These are phyloP conservation scores for Metschnikowia henanensis DNA, from an alignment of 805 yeast species.

Conservation along the genomic window DNA sequence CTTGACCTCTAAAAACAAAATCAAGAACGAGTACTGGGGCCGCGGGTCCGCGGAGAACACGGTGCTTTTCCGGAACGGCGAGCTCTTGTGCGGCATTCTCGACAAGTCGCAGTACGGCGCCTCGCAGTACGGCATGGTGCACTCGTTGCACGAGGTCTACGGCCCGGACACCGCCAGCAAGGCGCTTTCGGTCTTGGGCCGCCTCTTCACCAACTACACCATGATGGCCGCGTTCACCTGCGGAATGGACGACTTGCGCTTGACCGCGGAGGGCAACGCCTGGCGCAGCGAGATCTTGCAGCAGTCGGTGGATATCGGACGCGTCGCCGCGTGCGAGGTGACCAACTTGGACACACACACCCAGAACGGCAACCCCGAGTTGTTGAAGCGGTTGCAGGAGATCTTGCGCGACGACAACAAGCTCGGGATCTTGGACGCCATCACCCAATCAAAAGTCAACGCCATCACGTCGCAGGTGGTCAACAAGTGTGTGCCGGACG, in stretches of 20 bases:
- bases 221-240: constrained; percentile 94
- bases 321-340: constrained; percentile 92
- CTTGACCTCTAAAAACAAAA: constrained; percentile 77
- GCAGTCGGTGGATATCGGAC: constrained; percentile 79
- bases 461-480: constrained; percentile 94
- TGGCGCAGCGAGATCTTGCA: constrained; percentile 85
- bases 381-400: constrained; percentile 87
- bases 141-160: constrained; percentile 93
- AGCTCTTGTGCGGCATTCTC: constrained; percentile 84
- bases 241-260: constrained; percentile 98
- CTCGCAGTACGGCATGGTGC: constrained; percentile 93
- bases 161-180: constrained; percentile 91
- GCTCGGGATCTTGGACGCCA: constrained; percentile 92
- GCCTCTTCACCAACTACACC: constrained; percentile 91
- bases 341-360: constrained; percentile 67
- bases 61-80: constrained; percentile 85
- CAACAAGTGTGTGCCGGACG: constrained; percentile 90
- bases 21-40: constrained; percentile 96
- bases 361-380: constrained; percentile 60
- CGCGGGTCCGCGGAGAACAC: constrained; percentile 78
- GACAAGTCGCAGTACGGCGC: constrained; percentile 99
- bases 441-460: constrained; percentile 90
- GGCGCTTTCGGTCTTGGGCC: constrained; percentile 86
- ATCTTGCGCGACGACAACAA: constrained; percentile 91
- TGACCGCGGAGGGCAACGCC: constrained; percentile 86